Conservation (phyloP, 2,329 filamentous ascomycete species). For the Ophiostoma populinum region DNA sequence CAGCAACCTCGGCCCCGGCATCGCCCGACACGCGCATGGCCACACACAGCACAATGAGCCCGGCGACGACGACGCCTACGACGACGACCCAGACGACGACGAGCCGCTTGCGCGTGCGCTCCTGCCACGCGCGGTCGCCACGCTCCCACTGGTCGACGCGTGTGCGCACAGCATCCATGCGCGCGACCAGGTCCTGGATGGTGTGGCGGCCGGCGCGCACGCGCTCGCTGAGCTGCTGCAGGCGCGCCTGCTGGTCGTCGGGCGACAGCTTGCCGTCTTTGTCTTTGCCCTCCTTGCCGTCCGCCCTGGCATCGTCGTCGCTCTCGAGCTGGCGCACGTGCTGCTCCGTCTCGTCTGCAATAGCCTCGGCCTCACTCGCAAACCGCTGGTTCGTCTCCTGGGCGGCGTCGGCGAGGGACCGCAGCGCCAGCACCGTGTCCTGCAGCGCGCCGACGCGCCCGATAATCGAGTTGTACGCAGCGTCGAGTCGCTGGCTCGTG, state of each 20-base stretch:
- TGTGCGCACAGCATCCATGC: constrained; percentile 46
- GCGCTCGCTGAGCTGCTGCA: constrained; percentile 42
- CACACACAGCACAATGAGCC: constrained; percentile 13
- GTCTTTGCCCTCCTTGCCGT: constrained; percentile 17
- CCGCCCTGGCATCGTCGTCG: not conserved
- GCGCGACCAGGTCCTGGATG: constrained; percentile 39
- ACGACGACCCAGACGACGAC: constrained; percentile 46
- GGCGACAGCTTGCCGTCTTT: constrained; percentile 31
- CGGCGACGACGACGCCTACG: constrained; percentile 27
- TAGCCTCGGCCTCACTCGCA: constrained; percentile 35
- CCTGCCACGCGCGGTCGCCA: constrained; percentile 50
- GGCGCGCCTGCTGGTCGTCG: constrained; percentile 43
- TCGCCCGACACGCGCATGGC: constrained; percentile 15
- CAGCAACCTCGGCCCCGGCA: not conserved
- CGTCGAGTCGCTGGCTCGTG: constrained; percentile 50
- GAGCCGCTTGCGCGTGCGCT: constrained; percentile 45
- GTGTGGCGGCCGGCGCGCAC: constrained; percentile 42
- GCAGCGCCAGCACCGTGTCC: constrained; percentile 44
- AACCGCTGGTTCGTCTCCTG: constrained; percentile 42
- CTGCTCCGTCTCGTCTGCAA: constrained; percentile 40
- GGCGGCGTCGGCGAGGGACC: constrained; percentile 47
- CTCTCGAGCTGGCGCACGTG: constrained; percentile 26
- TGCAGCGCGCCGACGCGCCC: constrained; percentile 50
- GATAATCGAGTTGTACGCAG: constrained; percentile 56
- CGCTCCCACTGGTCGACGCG: constrained; percentile 51